A percentile compares a stretch with the other conserved stretches of the same genome.
Evolutionary conservation across 148 eudicot genomes (phyloP).

Genomic region (Pouteria glomerata): DNA sequence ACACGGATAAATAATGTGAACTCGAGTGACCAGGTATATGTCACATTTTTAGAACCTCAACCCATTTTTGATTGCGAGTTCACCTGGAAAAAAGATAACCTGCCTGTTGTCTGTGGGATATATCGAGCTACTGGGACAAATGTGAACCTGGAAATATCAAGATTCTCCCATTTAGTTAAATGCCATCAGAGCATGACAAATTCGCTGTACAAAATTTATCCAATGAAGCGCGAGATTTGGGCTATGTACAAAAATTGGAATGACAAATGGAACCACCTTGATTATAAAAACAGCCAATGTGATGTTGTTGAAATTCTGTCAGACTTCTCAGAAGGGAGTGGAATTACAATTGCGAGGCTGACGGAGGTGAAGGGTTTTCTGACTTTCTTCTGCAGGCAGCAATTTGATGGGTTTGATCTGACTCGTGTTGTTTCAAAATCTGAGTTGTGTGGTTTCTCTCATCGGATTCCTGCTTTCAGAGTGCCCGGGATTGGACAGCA

Average conservation of each 20-base stretch:
- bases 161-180: conserved; percentile 45
- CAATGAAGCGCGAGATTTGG: conserved; percentile 58
- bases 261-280: conserved; percentile 21
- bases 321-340: conserved; percentile 25
- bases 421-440: conserved; percentile 30
- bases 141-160: conserved; percentile 20
- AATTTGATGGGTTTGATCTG: conserved; percentile 41
- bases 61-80: conserved; percentile 14
- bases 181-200: conserved; percentile 27
- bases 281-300: conserved; percentile 22
- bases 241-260: conserved; percentile 53
- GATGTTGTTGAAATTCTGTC: conserved; percentile 24
- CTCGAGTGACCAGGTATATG: conserved; percentile 18
- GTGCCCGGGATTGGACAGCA: conserved; percentile 43
- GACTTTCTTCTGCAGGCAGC: conserved; percentile 44
- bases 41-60: conserved; percentile 25
- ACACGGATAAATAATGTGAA: conserved; percentile 14
- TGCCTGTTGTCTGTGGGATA: conserved; percentile 26
- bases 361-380: conserved; percentile 29
- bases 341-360: conserved; percentile 24
- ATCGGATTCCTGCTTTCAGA: conserved; percentile 46
- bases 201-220: conserved; percentile 41
- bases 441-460: conserved; percentile 50
- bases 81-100: conserved; percentile 17
- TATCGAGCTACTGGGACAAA: conserved; percentile 27